A percentile compares a stretch with the other conserved stretches of the same genome.
These are phyloP conservation scores for Niebla homalea DNA, from an alignment of 495 filamentous ascomycete genomes.

Conservation along the genomic window DNA sequence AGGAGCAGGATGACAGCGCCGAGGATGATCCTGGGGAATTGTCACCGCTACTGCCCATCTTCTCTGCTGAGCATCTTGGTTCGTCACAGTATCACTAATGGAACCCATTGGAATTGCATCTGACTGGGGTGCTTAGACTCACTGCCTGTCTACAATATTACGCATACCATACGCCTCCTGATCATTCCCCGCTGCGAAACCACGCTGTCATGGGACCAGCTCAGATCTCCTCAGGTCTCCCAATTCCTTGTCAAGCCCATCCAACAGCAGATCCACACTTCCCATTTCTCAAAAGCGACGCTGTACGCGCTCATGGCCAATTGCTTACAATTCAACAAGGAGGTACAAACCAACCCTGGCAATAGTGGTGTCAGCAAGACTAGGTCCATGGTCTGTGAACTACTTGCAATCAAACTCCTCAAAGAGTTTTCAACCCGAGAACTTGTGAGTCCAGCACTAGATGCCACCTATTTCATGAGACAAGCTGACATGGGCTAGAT, in stretches of 20 bases:
- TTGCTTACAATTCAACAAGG: conserved; percentile 83
- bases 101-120: background rate
- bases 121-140: conserved; percentile 31
- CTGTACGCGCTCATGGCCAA: conserved; percentile 87
- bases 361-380: conserved; percentile 72
- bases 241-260: conserved; percentile 90
- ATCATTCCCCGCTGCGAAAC: conserved; percentile 78
- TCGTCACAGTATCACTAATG: conserved; percentile 9
- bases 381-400: conserved; percentile 73
- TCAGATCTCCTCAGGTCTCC: conserved; percentile 85
- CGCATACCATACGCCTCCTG: conserved; percentile 72
- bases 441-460: conserved; percentile 30
- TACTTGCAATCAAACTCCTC: conserved; percentile 80
- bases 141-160: conserved; percentile 79
- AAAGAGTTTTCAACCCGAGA: conserved; percentile 81
- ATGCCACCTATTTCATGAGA: background rate
- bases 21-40: conserved; percentile 46
- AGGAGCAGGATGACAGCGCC: conserved; percentile 30
- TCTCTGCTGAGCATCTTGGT: conserved; percentile 73
- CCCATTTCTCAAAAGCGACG: conserved; percentile 73
- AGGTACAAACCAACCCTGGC: conserved; percentile 64
- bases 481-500: conserved; percentile 14
- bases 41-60: conserved; percentile 62
- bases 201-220: conserved; percentile 86
- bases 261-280: conserved; percentile 64